phyloP scores from a whole-genome alignment of 2,329 filamentous ascomycete species.

The Epichloe baconii region DNA sequence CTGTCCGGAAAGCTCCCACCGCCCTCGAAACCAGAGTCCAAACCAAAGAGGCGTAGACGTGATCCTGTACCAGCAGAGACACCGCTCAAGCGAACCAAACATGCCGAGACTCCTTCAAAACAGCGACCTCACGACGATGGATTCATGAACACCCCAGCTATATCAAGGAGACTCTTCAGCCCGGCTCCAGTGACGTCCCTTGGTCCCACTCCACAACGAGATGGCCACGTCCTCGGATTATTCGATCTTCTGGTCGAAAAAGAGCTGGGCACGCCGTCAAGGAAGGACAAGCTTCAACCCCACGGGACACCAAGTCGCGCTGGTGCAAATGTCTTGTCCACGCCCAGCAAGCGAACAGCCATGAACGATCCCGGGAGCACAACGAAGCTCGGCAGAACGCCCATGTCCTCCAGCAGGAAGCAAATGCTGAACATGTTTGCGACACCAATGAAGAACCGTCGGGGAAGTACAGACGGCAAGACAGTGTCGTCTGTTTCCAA shows the following conservation, averaged over 20 bases:
- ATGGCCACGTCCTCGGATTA: constrained; percentile 62
- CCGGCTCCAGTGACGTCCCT: constrained; percentile 47
- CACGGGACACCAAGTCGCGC: constrained; percentile 2
- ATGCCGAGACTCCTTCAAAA: constrained; percentile 35
- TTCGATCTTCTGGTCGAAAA: constrained; percentile 55
- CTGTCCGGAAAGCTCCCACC: constrained; percentile 38
- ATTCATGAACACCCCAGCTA: constrained; percentile 40
- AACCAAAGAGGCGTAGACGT: constrained; percentile 27
- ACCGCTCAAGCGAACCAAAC: constrained; percentile 37
- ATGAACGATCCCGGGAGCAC: constrained; percentile 16
- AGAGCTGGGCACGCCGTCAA: constrained; percentile 36
- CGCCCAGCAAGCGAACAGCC: constrained; percentile 32
- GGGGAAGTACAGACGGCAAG: constrained; percentile 23
- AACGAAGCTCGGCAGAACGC: constrained; percentile 31
- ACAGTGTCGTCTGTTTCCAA: constrained; percentile 41
- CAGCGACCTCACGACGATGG: constrained; percentile 25
- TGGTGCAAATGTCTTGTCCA: constrained; percentile 20
- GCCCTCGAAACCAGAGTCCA: constrained; percentile 17
- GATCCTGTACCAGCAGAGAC: constrained; percentile 26
- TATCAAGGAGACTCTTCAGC: constrained; percentile 46
- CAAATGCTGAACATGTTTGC: constrained; percentile 50
- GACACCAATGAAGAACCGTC: constrained; percentile 45
- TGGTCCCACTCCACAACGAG: constrained; percentile 67
- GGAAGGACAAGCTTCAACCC: constrained; percentile 18
- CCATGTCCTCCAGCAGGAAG: constrained; percentile 45